phyloP scores from a whole-genome alignment of 2,329 filamentous ascomycete species.

The Aciculosporium take region DNA sequence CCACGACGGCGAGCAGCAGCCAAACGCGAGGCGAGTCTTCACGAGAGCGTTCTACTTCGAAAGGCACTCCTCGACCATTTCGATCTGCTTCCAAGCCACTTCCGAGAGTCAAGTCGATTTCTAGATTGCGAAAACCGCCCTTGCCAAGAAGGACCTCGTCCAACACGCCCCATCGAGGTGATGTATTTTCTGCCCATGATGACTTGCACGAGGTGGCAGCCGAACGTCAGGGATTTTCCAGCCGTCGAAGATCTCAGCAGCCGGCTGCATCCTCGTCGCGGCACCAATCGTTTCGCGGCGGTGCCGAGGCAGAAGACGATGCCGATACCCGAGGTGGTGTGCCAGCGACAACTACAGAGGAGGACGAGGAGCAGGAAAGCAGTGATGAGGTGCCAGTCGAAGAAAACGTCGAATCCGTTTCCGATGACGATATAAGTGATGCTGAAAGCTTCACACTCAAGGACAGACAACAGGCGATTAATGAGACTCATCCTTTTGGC shows the following conservation, averaged over 20 bases:
- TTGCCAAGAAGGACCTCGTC: slow-evolving; percentile 64
- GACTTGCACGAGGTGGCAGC: slow-evolving; percentile 66
- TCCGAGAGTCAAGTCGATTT: slow-evolving; percentile 32
- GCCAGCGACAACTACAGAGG: slow-evolving; percentile 8
- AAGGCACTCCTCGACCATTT: slow-evolving; percentile 15
- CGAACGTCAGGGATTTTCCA: slow-evolving; percentile 29
- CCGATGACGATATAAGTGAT: slow-evolving; percentile 66
- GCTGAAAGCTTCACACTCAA: slow-evolving; percentile 96
- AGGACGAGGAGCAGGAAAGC: slow-evolving; percentile 13
- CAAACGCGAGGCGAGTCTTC: slow-evolving; percentile 22
- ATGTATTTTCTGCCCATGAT: slow-evolving; percentile 84
- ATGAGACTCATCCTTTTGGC: slow-evolving; percentile 96
- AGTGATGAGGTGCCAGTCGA: slow-evolving; percentile 29
- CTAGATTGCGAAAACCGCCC: slow-evolving; percentile 54
- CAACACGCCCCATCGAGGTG: slow-evolving; percentile 64
- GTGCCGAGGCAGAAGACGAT: slow-evolving; percentile 13
- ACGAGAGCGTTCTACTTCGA: slow-evolving; percentile 21
- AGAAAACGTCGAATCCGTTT: slow-evolving; percentile 43
- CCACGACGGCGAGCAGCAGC: slow-evolving; percentile 14
- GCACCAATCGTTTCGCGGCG: slow-evolving; percentile 23
- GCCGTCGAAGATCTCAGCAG: slow-evolving; percentile 21
- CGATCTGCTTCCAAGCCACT: slow-evolving; percentile 28
- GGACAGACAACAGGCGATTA: slow-evolving; percentile 93
- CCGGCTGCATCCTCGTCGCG: slow-evolving; percentile 22
- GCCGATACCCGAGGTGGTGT: slow-evolving; percentile 6